Conservation (phyloP, 768 basidiomycete genomes). For the Phaffia tasmanica region DNA sequence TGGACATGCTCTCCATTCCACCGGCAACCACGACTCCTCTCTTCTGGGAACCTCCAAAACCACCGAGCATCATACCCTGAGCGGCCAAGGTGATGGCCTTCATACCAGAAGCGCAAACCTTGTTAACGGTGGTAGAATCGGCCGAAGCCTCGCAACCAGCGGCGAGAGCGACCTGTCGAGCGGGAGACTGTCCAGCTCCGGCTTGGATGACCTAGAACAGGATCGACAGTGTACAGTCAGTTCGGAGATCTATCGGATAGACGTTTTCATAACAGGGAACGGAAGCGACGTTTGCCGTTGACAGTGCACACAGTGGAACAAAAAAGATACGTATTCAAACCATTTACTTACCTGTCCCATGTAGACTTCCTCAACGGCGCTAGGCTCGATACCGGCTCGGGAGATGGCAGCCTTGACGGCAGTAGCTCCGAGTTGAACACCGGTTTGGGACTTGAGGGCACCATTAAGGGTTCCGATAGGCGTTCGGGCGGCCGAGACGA, state of each 20-base stretch:
- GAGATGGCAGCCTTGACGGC: slow-evolving; percentile 85
- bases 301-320: no score
- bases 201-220: slow-evolving; percentile 40
- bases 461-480: slow-evolving; percentile 91
- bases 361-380: slow-evolving; percentile 84
- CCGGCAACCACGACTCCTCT: slow-evolving; percentile 80
- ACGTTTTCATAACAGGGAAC: no score
- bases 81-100: slow-evolving; percentile 90
- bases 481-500: slow-evolving; percentile 85
- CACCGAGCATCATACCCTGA: slow-evolving; percentile 74
- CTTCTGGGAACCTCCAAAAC: slow-evolving; percentile 40
- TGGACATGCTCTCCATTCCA: slow-evolving; percentile 99
- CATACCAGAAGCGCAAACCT: slow-evolving; percentile 96
- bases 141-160: slow-evolving; percentile 74
- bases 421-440: slow-evolving; percentile 75
- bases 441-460: slow-evolving; percentile 71
- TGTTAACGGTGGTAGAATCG: slow-evolving; percentile 98
- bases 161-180: slow-evolving; percentile 85
- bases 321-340: background rate
- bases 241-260: no score
- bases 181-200: slow-evolving; percentile 94
- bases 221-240: no score
- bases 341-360: slow-evolving; percentile 90
- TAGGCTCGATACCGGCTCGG: slow-evolving; percentile 65
- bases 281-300: no score